Conservation (phyloP, 352 stramenopile species). For the Phytophthora sansomeana region DNA sequence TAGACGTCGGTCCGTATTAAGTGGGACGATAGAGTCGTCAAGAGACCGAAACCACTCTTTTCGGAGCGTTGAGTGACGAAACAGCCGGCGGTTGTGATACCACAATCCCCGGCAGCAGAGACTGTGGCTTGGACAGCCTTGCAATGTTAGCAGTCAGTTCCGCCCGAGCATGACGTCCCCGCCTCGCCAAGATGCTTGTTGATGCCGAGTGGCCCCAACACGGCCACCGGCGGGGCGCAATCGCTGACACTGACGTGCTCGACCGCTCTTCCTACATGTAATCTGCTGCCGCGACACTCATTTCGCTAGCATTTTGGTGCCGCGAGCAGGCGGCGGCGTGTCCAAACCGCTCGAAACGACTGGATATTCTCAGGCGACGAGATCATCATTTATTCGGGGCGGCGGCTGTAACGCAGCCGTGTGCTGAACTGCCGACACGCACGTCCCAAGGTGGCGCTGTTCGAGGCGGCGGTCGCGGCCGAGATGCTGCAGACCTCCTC, state of each 20-base stretch:
- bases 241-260: constrained; percentile 3
- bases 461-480: background rate
- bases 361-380: constrained; percentile 33
- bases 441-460: constrained; percentile 1
- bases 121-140: constrained; percentile 29
- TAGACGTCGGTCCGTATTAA: constrained; percentile 1
- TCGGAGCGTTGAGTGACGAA: constrained; percentile 1
- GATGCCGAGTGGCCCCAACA: background rate
- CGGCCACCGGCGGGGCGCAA: constrained; percentile 7
- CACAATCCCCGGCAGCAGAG: constrained; percentile 11
- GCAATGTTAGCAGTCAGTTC: constrained; percentile 27
- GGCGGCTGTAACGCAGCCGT: constrained; percentile 4
- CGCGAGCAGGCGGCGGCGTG: constrained; percentile 11
- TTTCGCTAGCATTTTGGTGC: constrained; percentile 24
- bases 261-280: constrained; percentile 34
- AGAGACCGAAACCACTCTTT: background rate
- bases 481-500: background rate
- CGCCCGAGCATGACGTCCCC: constrained; percentile 24
- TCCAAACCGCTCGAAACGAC: constrained; percentile 33
- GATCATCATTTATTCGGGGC: constrained; percentile 15
- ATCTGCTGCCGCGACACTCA: constrained; percentile 18
- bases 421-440: background rate
- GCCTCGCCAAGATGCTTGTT: constrained; percentile 16
- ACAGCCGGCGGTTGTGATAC: constrained; percentile 23
- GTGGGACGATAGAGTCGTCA: constrained; percentile 1